Conservation (phyloP, 805 yeast species). For the Barnettozyma pratensis region DNA sequence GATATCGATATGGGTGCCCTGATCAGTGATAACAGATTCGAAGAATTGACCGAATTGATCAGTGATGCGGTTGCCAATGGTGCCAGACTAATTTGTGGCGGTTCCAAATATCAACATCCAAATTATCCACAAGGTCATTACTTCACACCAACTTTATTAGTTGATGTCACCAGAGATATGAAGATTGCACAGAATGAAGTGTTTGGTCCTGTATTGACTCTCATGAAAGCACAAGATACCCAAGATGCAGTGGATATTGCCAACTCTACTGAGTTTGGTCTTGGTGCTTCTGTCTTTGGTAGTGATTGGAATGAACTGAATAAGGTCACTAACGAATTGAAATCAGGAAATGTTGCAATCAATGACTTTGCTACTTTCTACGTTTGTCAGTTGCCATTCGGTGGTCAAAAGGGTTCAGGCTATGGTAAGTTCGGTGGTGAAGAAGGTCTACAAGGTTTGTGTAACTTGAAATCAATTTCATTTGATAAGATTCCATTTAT, state of each 20-base stretch:
- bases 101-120: conserved; percentile 76
- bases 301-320: conserved; percentile 50
- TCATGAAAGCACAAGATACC: conserved; percentile 65
- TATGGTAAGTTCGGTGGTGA: conserved; percentile 98
- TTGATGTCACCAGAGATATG: conserved; percentile 76
- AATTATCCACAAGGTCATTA: conserved; percentile 94
- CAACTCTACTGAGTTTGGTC: conserved; percentile 80
- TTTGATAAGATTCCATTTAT: conserved; percentile 77
- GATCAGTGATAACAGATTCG: conserved; percentile 75
- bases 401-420: conserved; percentile 90
- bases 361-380: conserved; percentile 97
- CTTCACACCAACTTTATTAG: conserved; percentile 83
- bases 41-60: conserved; percentile 58
- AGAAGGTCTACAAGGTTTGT: conserved; percentile 90
- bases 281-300: conserved; percentile 91
- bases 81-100: conserved; percentile 80
- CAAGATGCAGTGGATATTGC: conserved; percentile 73
- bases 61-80: conserved; percentile 72
- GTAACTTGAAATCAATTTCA: conserved; percentile 82
- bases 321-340: conserved; percentile 55
- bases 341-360: conserved; percentile 90
- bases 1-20: conserved; percentile 96
- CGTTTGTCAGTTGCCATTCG: conserved; percentile 95
- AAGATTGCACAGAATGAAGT: conserved; percentile 83
- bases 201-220: conserved; percentile 85